Evolutionary conservation across 108 stramenopile species (phyloP), one percentile per base, ranked within the genome.

Genomic region (Asterionellopsis glacialis): DNA sequence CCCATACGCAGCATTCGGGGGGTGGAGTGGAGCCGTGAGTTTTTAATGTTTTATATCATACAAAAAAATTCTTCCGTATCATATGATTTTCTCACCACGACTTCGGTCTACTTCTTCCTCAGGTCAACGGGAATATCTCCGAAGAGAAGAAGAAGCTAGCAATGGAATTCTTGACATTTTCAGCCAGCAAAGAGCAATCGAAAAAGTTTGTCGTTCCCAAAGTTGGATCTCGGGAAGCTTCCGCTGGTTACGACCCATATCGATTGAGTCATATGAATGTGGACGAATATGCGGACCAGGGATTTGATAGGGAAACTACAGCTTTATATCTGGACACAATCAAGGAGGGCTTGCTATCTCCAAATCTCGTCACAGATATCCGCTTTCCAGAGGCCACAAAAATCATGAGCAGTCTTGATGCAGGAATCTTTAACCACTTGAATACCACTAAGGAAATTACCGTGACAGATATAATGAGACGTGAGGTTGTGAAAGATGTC

Each of bases 1-100:
- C 21, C 71, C 75, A 33, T 81, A 81, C 50, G 61, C 79, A 5
- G 79, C 79, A 27, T 64, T 59, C 41, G 79, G 79, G 21, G 75
- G 79, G 9, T 76, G 79, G 79, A 45, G 45, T 9, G 72, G 56
- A 22, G 79, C 63, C n/a, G 63, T 76, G 11, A 33, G 33, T 33
- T 33, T 33, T 33, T 33, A 33, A 33, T 33, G 33, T 33, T 33
- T 33, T 33, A 7, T 33, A 33, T 33, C 33, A 33, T 33, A 7
- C 33, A 33, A 33, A n/a, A n/a, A n/a, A 5, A 33, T 33, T 33
- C 33, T 33, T 33, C 33, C 33, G 33, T 7, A 33, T 33, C 33
- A 33, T 33, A 33, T 5, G 2, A 33, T 33, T 33, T 7, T 7
- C 33, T 33, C 33, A 33, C 33, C 33, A 33, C 7, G 5, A 33